phyloP scores from a whole-genome alignment of 169 alveolate genomes.

The Plasmodium vivax region DNA sequence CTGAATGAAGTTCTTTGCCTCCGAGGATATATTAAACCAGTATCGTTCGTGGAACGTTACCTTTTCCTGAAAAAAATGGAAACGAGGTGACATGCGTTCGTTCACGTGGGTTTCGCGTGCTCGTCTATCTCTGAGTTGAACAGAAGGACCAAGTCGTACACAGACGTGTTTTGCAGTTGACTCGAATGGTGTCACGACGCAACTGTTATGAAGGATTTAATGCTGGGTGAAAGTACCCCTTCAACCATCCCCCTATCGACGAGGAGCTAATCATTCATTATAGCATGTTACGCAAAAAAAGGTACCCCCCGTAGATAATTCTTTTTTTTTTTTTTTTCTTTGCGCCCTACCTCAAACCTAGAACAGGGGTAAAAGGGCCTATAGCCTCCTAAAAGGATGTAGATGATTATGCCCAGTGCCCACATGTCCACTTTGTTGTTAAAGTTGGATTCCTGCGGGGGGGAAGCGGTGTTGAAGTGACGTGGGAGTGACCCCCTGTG shows the following conservation, averaged over 20 bases:
- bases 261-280: not conserved
- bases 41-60: slow-evolving; percentile 79
- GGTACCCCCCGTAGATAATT: not conserved
- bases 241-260: not conserved
- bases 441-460: slow-evolving; percentile 61
- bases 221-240: not conserved
- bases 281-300: not conserved
- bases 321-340: not conserved
- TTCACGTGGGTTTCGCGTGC: not conserved
- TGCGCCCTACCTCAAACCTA: slow-evolving; percentile 34
- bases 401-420: slow-evolving; percentile 78
- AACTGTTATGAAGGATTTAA: not conserved
- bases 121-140: not conserved
- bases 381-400: slow-evolving; percentile 76
- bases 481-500: not conserved
- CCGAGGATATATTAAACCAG: slow-evolving; percentile 75
- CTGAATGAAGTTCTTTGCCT: slow-evolving; percentile 75
- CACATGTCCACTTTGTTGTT: slow-evolving; percentile 77
- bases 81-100: not conserved
- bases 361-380: slow-evolving; percentile 80
- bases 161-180: not conserved
- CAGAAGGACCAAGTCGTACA: not conserved
- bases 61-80: slow-evolving; percentile 39
- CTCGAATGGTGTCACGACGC: not conserved
- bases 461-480: not conserved